Evolutionary conservation across 2,329 filamentous ascomycete genomes (phyloP).

Genomic region (Venturia effusa): DNA sequence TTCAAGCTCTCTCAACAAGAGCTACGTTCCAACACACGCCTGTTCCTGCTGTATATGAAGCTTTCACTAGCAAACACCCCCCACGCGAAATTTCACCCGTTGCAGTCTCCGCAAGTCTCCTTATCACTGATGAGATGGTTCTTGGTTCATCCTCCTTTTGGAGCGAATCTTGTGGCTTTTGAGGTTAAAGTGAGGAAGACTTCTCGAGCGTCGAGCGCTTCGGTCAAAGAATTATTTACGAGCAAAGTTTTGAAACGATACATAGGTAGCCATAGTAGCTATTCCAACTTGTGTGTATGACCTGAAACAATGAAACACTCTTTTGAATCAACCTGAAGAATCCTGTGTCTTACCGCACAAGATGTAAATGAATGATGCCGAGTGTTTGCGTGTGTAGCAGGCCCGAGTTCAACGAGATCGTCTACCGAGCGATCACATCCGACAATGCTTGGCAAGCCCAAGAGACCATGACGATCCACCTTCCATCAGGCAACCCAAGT

Average conservation of each 20-base stretch:
- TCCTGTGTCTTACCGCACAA: background rate
- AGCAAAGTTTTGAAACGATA: background rate
- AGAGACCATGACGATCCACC: background rate
- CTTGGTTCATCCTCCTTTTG: constrained; percentile 7
- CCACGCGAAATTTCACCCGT: background rate
- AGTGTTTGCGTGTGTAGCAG: background rate
- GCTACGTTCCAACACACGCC: background rate
- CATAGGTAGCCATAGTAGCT: background rate
- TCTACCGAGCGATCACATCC: background rate
- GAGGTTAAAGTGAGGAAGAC: constrained; percentile 25
- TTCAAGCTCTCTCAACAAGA: constrained; percentile 3
- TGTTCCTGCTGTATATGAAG: background rate
- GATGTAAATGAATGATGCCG: background rate
- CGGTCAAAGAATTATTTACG: background rate
- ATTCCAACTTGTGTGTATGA: background rate
- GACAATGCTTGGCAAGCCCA: background rate
- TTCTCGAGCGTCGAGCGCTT: constrained; percentile 10
- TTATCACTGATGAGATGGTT: constrained; percentile 33
- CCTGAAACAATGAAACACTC: constrained; percentile 1
- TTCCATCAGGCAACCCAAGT: background rate
- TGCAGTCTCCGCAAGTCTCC: constrained; percentile 12
- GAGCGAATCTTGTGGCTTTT: constrained; percentile 13
- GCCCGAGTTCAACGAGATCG: background rate
- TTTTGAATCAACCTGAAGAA: constrained; percentile 1
- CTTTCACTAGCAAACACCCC: background rate